phyloP scores from a whole-genome alignment of 495 filamentous ascomycete genomes.

The Tuber melanosporum region DNA sequence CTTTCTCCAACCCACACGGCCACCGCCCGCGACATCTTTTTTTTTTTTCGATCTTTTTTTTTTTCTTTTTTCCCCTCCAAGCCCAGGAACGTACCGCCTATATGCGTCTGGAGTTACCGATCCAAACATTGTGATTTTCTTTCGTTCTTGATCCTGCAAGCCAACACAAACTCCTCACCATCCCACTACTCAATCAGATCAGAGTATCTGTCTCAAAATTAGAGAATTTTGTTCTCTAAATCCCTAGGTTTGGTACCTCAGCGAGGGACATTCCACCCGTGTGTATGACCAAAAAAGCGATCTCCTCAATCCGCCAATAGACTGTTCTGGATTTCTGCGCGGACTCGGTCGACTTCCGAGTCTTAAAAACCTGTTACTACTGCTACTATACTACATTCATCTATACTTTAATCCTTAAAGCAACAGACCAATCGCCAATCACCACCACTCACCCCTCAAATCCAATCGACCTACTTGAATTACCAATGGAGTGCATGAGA shows the following conservation, averaged over 20 bases:
- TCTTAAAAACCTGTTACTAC: conserved; percentile 21
- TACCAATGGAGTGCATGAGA: conserved; percentile 70
- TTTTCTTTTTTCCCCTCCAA: neutral
- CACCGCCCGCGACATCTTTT: conserved; percentile 28
- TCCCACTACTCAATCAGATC: conserved; percentile 20
- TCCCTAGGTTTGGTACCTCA: conserved; percentile 42
- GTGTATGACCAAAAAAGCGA: conserved; percentile 38
- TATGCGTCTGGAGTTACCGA: conserved; percentile 38
- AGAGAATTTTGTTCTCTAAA: conserved; percentile 31
- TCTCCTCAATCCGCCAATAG: conserved; percentile 31
- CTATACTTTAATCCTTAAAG: conserved; percentile 41
- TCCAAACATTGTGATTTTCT: conserved; percentile 39
- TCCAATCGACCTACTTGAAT: conserved; percentile 11
- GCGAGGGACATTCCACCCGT: conserved; percentile 39
- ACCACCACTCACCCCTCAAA: conserved; percentile 32
- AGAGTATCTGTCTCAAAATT: conserved; percentile 27
- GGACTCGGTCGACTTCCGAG: conserved; percentile 40
- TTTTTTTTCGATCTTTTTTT: conserved; percentile 30
- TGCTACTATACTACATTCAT: conserved; percentile 35
- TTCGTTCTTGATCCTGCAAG: conserved; percentile 24
- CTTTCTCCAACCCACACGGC: conserved; percentile 35
- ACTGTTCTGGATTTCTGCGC: conserved; percentile 38
- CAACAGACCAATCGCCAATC: conserved; percentile 26
- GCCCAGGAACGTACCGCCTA: conserved; percentile 37
- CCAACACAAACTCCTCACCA: conserved; percentile 22